Evolutionary conservation across 2,329 filamentous ascomycete genomes (phyloP).

Genomic region (Fusarium mangiferae): DNA sequence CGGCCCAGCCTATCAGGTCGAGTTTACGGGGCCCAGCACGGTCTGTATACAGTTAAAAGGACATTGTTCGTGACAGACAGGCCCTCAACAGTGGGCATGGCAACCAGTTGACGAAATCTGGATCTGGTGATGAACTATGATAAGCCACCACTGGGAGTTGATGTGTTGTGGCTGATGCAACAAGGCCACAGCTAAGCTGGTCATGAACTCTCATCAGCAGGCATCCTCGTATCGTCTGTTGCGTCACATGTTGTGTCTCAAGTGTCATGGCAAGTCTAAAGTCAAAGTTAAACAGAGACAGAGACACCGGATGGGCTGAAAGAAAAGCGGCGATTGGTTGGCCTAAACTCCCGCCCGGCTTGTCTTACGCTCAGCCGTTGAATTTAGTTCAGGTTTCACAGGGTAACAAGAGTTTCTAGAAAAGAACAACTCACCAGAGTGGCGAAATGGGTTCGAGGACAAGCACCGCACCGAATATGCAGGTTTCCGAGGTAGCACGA

Average conservation of each 20-base stretch:
- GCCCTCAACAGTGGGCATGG: background rate
- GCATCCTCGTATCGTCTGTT: constrained; percentile 2
- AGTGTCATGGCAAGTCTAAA: background rate
- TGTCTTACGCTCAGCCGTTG: background rate
- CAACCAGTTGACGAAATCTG: background rate
- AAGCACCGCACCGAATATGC: constrained; percentile 15
- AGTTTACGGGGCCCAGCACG: background rate
- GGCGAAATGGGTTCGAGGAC: constrained; percentile 16
- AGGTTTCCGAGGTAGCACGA: constrained; percentile 13
- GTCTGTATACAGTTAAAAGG: background rate
- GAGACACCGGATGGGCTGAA: background rate
- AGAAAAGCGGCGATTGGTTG: constrained; percentile 15
- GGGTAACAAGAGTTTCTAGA: constrained; percentile 23
- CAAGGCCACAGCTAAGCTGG: constrained; percentile 10
- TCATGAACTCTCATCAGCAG: constrained; percentile 34
- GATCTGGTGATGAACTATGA: background rate
- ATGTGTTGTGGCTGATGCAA: constrained; percentile 10
- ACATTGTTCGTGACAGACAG: background rate
- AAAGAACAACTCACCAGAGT: constrained; percentile 31
- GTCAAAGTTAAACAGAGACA: background rate
- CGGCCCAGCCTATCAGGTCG: background rate
- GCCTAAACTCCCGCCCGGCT: constrained; percentile 13
- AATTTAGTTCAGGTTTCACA: constrained; percentile 9
- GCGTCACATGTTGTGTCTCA: constrained; percentile 27
- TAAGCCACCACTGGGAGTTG: background rate